Evolutionary conservation across 2,329 filamentous ascomycete species (phyloP), one percentile per base, ranked within the genome.

Genomic region (Xylariomycetidae sp.): DNA sequence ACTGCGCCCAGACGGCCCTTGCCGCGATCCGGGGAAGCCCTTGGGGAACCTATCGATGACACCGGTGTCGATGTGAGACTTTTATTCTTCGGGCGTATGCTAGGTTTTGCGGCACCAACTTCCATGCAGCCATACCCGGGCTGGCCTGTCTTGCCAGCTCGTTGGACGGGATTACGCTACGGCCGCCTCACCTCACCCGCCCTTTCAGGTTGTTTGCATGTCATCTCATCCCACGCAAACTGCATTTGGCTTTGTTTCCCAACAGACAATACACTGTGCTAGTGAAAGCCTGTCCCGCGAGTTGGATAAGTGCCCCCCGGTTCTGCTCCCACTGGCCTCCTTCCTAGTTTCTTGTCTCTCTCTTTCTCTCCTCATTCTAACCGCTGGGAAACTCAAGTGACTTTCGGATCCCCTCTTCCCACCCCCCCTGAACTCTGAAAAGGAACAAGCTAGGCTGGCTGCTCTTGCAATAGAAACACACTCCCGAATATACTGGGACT

Each of bases 401-500:
- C 31, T n/a, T n/a, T n/a, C n/a, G n/a, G n/a, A n/a, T n/a, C 27
- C 25, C 27, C 29, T 25, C 25, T 37, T 23, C 28, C 12, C 34
- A 42, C 33, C 36, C 36, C 36, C 35, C 31, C 41, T 39, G 40
- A 30, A 45, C 40, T 27, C 38, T 37, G 33, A 40, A 34, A 37
- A 41, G 40, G 28, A 31, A 34, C 26, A 34, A 37, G 31, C 31
- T 31, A 36, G 37, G 37, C 41, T 46, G 37, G 41, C 40, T 42
- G 37, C 43, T 40, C 46, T 45, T 44, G 31, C 43, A 44, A 44
- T 35, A 46, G 45, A 35, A 39, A 44, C 32, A 42, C 39, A 36
- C 36, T 42, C 39, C 36, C 45, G 40, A 37, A 33, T 36, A 33
- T n/a, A 40, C 37, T 33, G 37, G 37, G 41, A 38, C 38, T 41